Conservation (phyloP, 345 rosid species). For the Populus tremula region DNA sequence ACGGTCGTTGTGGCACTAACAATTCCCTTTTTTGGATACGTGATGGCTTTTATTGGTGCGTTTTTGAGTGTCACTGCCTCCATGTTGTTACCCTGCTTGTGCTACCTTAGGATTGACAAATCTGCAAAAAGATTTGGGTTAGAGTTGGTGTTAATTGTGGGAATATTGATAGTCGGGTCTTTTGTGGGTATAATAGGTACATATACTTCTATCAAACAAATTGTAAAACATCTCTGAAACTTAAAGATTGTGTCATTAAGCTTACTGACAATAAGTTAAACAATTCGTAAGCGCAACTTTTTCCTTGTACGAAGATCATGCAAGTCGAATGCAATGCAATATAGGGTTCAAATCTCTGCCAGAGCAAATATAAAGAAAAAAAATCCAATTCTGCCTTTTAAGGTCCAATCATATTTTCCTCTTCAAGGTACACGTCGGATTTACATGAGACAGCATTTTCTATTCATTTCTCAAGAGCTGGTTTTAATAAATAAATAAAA, state of each 20-base stretch:
- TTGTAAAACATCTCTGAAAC: constrained; percentile 37
- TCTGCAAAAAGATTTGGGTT: constrained; percentile 31
- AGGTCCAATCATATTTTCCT: background rate
- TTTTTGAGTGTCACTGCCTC: constrained; percentile 52
- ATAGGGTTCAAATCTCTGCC: background rate
- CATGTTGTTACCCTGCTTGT: constrained; percentile 54
- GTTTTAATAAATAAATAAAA: background rate
- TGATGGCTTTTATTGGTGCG: constrained; percentile 63
- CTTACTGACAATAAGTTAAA: background rate
- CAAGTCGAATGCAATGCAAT: background rate
- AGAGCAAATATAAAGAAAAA: no score
- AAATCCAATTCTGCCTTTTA: background rate
- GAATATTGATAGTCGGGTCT: constrained; percentile 40
- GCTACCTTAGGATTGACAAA: constrained; percentile 52
- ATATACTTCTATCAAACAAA: constrained; percentile 46
- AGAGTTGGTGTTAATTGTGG: constrained; percentile 32
- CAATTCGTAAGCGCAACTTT: background rate
- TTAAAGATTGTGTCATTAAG: background rate
- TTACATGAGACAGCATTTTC: background rate
- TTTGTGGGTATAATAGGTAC: constrained; percentile 45
- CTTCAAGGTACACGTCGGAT: background rate
- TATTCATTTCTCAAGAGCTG: background rate
- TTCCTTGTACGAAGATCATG: background rate
- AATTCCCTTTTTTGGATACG: constrained; percentile 59
- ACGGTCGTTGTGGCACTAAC: constrained; percentile 52